Conservation (phyloP, 441 rosid genomes). For the Erodium moschatum region DNA sequence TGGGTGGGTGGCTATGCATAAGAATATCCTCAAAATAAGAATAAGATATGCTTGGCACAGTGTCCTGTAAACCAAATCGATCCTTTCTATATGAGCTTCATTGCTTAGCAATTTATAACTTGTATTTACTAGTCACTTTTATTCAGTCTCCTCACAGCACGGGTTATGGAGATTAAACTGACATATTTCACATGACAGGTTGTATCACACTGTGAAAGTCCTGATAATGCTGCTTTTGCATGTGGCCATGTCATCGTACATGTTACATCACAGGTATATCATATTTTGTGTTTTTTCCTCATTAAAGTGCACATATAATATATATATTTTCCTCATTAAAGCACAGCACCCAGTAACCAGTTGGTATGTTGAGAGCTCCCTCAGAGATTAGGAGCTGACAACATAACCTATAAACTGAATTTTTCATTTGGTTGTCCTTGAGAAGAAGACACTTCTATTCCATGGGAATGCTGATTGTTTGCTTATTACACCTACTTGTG, state of each 20-base stretch:
- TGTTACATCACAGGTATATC: conserved; percentile 61
- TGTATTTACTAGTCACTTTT: background rate
- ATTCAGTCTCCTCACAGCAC: background rate
- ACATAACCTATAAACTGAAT: background rate
- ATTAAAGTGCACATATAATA: no score
- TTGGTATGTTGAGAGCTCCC: background rate
- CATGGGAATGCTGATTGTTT: conserved; percentile 2
- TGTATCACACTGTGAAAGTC: conserved; percentile 50
- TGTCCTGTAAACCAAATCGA: background rate
- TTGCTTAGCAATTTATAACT: conserved; percentile 7
- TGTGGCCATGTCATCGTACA: conserved; percentile 59
- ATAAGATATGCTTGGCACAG: background rate
- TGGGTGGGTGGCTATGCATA: background rate
- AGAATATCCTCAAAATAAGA: background rate
- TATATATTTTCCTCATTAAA: no score
- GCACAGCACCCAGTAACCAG: no score
- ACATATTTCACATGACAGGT: conserved; percentile 34
- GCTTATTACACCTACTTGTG: conserved; percentile 17
- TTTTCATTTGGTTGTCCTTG: background rate
- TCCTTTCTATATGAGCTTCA: background rate
- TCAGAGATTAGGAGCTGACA: background rate
- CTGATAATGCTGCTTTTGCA: conserved; percentile 52
- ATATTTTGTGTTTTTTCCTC: background rate
- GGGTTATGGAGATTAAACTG: conserved; percentile 8
- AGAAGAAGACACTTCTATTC: background rate